phyloP scores from a whole-genome alignment of 192 early-diverging fungal species.

The Mortierella claussenii region DNA sequence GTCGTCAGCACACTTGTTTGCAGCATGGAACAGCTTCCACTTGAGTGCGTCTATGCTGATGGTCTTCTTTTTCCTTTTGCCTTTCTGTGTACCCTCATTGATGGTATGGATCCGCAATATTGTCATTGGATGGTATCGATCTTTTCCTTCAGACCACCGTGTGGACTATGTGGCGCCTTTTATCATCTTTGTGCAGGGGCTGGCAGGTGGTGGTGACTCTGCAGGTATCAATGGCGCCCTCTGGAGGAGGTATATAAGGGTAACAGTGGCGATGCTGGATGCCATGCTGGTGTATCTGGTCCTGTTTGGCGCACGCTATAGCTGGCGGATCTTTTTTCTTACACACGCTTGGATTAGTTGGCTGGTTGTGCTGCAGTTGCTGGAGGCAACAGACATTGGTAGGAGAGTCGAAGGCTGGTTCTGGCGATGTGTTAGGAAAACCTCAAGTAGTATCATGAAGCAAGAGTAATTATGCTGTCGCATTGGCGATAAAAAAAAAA shows the following conservation, averaged over 20 bases:
- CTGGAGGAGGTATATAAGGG: slow-evolving; percentile 29
- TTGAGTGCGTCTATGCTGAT: slow-evolving; percentile 69
- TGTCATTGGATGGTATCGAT: slow-evolving; percentile 74
- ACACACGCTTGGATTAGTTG: slow-evolving; percentile 55
- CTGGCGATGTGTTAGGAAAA: no score
- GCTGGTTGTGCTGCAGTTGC: slow-evolving; percentile 13
- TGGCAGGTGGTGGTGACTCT: slow-evolving; percentile 38
- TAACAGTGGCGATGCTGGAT: slow-evolving; percentile 56
- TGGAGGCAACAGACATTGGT: neutral
- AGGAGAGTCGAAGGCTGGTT: neutral
- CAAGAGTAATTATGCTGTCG: slow-evolving; percentile 4
- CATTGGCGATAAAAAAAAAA: no score
- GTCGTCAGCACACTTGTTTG: neutral
- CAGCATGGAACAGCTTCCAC: slow-evolving; percentile 54
- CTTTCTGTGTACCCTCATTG: slow-evolving; percentile 74
- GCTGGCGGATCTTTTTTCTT: slow-evolving; percentile 66
- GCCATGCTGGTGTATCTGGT: slow-evolving; percentile 58
- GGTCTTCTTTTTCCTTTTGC: slow-evolving; percentile 70
- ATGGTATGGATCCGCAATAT: slow-evolving; percentile 80
- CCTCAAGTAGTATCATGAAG: no score
- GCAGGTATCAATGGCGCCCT: slow-evolving; percentile 56
- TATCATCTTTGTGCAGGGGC: slow-evolving; percentile 54
- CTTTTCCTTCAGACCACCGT: slow-evolving; percentile 74
- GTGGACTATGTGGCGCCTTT: slow-evolving; percentile 59
- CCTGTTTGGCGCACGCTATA: slow-evolving; percentile 68